A percentile compares a stretch with the other conserved stretches of the same genome.
phyloP scores from a whole-genome alignment of 2,329 filamentous ascomycete genomes.

The Simplicillium sp. region DNA sequence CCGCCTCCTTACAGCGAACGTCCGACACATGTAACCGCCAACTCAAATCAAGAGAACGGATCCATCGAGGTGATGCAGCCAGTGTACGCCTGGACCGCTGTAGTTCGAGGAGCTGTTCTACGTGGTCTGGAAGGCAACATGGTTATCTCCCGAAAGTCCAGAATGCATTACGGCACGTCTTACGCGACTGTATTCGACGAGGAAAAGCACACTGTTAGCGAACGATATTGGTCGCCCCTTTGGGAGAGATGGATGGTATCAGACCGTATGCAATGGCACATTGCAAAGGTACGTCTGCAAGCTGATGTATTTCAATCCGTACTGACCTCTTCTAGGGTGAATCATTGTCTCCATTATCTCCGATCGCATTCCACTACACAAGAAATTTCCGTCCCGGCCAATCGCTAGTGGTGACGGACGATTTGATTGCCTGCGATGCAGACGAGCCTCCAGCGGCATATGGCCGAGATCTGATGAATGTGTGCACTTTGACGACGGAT shows the following conservation, averaged over 20 bases:
- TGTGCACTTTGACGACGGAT: conserved; percentile 75
- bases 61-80: conserved; percentile 75
- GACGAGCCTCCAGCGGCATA: conserved; percentile 56
- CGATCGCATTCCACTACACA: conserved; percentile 77
- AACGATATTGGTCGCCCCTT: conserved; percentile 70
- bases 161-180: conserved; percentile 71
- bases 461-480: conserved; percentile 54
- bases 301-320: conserved; percentile 3
- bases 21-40: conserved; percentile 53
- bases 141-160: conserved; percentile 64
- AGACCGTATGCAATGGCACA: conserved; percentile 80
- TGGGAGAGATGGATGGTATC: conserved; percentile 80
- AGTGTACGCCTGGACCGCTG: conserved; percentile 73
- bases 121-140: conserved; percentile 69
- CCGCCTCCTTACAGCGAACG: conserved; percentile 58
- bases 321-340: conserved; percentile 45
- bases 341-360: conserved; percentile 61
- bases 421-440: conserved; percentile 66
- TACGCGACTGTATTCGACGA: conserved; percentile 77
- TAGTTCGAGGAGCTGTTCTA: conserved; percentile 68
- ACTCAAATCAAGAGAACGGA: conserved; percentile 35
- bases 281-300: conserved; percentile 52
- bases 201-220: conserved; percentile 60
- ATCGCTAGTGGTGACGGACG: conserved; percentile 68
- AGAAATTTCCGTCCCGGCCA: conserved; percentile 75